Evolutionary conservation across 2,329 filamentous ascomycete species (phyloP).

Genomic region (Hirsutella thompsonii): DNA sequence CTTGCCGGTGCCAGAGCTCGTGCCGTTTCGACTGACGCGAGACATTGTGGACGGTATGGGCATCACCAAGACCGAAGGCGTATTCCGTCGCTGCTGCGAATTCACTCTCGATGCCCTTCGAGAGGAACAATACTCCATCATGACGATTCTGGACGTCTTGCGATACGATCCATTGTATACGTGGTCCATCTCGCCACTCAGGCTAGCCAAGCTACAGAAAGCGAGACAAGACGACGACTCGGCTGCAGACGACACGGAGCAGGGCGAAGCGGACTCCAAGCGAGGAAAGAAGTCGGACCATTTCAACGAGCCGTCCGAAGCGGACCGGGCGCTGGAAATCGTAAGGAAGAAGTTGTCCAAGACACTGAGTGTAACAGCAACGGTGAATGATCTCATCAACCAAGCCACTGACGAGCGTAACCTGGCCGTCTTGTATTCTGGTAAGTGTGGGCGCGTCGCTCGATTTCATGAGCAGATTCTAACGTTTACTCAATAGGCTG

Average conservation of each 20-base stretch:
- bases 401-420: constrained; percentile 90
- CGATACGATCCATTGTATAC: constrained; percentile 96
- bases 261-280: constrained; percentile 26
- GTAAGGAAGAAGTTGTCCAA: constrained; percentile 95
- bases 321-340: constrained; percentile 80
- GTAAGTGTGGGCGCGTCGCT: constrained; percentile 29
- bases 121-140: constrained; percentile 94
- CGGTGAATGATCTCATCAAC: constrained; percentile 93
- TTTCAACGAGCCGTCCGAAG: constrained; percentile 55
- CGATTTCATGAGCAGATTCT: background rate
- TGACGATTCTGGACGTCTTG: constrained; percentile 94
- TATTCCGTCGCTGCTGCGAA: constrained; percentile 95
- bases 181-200: constrained; percentile 74
- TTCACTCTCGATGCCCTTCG: constrained; percentile 90
- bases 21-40: constrained; percentile 86
- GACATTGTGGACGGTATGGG: constrained; percentile 98
- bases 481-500: constrained; percentile 19
- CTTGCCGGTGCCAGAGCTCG: constrained; percentile 87
- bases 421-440: constrained; percentile 77
- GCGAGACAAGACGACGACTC: constrained; percentile 38
- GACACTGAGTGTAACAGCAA: constrained; percentile 84
- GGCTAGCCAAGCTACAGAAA: constrained; percentile 51
- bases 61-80: constrained; percentile 85
- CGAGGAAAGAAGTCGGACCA: constrained; percentile 16
- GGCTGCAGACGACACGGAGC: constrained; percentile 21